These are phyloP conservation scores for Leccinum fibrillosum DNA, from an alignment of 768 basidiomycete genomes.

Conservation along the genomic window DNA sequence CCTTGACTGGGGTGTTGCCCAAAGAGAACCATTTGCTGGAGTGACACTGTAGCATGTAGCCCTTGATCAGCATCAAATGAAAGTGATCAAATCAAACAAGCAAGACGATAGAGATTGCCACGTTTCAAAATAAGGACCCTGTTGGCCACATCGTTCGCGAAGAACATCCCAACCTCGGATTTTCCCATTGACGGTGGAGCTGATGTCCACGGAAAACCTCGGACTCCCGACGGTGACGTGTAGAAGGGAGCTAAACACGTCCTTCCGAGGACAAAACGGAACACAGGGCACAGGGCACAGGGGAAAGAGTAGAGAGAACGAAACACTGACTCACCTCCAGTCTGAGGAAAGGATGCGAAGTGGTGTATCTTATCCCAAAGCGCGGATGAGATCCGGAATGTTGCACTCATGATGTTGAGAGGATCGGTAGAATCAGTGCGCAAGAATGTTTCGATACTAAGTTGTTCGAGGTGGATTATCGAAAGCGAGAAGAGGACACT, in stretches of 20 bases:
- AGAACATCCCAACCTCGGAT: not conserved
- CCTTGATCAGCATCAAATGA: conserved; percentile 5
- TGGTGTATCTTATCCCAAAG: conserved; percentile 91
- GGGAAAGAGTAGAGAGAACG: not conserved
- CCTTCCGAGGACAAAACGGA: not conserved
- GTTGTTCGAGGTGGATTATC: conserved; percentile 8
- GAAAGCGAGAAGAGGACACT: not conserved
- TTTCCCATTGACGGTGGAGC: not conserved
- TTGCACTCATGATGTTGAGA: conserved; percentile 32
- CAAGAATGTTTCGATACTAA: conserved; percentile 1
- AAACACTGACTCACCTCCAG: conserved; percentile 58
- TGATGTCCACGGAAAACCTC: conserved; percentile 1
- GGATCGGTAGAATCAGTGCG: not conserved
- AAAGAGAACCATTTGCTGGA: conserved; percentile 17
- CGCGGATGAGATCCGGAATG: conserved; percentile 69
- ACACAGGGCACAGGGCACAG: no score
- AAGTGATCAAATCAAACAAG: not conserved
- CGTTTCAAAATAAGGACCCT: not conserved
- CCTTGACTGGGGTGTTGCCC: conserved; percentile 19
- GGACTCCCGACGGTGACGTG: not conserved
- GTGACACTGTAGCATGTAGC: conserved; percentile 6
- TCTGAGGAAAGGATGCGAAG: conserved; percentile 90
- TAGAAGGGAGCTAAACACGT: not conserved
- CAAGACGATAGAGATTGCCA: not conserved
- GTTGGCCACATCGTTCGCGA: not conserved